Evolutionary conservation across 139 green algal species (phyloP), one percentile per base, ranked within the genome.

Genomic region (Tetradesmus obliquus): DNA sequence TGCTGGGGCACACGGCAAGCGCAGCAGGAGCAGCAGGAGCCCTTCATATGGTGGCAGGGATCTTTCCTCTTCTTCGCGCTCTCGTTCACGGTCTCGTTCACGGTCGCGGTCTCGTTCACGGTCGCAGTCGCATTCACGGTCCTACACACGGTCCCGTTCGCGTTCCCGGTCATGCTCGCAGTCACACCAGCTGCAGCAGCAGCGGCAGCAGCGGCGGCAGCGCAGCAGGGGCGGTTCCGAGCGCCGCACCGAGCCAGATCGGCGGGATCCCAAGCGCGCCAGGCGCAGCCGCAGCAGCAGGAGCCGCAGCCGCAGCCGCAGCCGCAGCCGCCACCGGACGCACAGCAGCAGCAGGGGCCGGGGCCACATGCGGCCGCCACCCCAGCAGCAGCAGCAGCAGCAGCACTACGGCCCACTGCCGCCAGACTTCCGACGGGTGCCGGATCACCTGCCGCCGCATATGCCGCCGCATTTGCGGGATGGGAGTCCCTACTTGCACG

Each of bases 311-410:
- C 8, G 84, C 84, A 80, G 84, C 84, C 22, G 55, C 10, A 58
- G 22, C 19, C n/a, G 83, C 83, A 76, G 83, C n/a, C n/a, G 83
- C 60, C 81, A 60, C 84, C 58, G 60, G 9, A 89, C 24, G 12
- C n/a, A n/a, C 20, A 88, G 83, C 83, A 55, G 83, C 83, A 88
- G 83, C 57, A 60, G 13, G 5, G 45, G 83, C 57, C 83, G 57
- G 1, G 24, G 57, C 5, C 60, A 66, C 8, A 74, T 60, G 20
- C 81, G 81, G 9, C 17, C 45, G 12, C 54, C 45, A 22, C 54
- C 45, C 32, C 54, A 55, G 45, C 17, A 55, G 45, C 32, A 58
- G 32, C 17, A 58, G 45, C 80, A 55, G 80, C 32, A 55, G 83
- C 80, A 55, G 80, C 32, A 55, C 55, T n/a, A 19, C 10, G 53